These are phyloP conservation scores for Emmonsia crescens DNA, from an alignment of 2,329 filamentous ascomycete genomes.

Conservation along the genomic window DNA sequence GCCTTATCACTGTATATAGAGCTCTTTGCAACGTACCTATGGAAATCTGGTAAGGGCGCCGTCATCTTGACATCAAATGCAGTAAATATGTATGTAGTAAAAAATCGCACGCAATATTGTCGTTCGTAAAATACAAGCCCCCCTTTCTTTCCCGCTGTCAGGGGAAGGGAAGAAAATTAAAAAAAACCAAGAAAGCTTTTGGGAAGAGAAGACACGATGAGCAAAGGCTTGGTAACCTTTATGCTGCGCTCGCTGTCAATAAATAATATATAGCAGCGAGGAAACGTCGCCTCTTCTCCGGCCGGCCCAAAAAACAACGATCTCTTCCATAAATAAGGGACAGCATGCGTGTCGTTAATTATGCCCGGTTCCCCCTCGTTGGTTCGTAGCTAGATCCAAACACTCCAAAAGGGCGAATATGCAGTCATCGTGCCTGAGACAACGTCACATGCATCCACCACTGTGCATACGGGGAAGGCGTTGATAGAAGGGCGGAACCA, in stretches of 20 bases:
- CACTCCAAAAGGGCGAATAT: not conserved
- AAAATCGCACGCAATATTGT: not conserved
- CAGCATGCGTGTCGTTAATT: not conserved
- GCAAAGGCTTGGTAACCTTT: not conserved
- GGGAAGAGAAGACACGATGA: not conserved
- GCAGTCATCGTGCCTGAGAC: not conserved
- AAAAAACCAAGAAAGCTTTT: not conserved
- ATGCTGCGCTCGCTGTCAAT: not conserved
- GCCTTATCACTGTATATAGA: not conserved
- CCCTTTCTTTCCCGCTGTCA: not conserved
- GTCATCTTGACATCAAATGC: constrained; percentile 1
- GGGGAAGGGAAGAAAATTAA: not conserved
- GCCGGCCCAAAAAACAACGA: not conserved
- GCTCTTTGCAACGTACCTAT: constrained; percentile 20
- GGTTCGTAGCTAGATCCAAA: not conserved
- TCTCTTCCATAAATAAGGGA: not conserved
- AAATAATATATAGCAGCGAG: not conserved
- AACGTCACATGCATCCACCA: constrained; percentile 10
- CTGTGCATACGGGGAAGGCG: constrained; percentile 1
- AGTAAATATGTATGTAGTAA: not conserved
- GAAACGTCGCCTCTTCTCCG: not conserved
- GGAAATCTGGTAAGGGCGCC: constrained; percentile 22
- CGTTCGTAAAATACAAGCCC: not conserved
- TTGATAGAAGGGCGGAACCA: not conserved
- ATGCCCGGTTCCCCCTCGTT: not conserved